These are phyloP conservation scores for Skeletonema marinoi DNA, from an alignment of 108 stramenopile genomes.

Conservation along the genomic window DNA sequence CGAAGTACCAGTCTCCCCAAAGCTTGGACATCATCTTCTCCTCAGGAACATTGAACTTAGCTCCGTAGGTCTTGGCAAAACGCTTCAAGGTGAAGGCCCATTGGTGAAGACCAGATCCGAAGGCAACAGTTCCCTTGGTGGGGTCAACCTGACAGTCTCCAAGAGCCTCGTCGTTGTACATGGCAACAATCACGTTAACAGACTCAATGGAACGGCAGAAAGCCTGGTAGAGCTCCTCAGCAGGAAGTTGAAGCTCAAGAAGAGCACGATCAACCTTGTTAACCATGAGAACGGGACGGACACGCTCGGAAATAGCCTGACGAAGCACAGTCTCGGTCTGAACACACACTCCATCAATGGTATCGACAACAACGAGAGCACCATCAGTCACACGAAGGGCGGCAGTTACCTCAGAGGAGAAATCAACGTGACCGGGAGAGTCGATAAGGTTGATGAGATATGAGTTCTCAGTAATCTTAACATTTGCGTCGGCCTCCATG, in stretches of 20 bases:
- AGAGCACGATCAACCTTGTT: conserved; percentile 99
- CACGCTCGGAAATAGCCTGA: conserved; percentile 98
- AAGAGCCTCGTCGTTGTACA: conserved; percentile 97
- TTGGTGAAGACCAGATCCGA: conserved; percentile 99
- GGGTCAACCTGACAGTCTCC: conserved; percentile 99
- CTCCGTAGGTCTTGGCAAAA: conserved; percentile 98
- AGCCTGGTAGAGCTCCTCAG: conserved; percentile 99
- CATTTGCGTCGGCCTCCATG: conserved; percentile 74
- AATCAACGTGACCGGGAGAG: conserved; percentile 99
- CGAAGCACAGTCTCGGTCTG: conserved; percentile 99
- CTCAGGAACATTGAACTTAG: conserved; percentile 97
- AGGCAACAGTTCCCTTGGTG: conserved; percentile 98
- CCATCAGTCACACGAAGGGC: conserved; percentile 99
- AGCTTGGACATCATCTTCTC: conserved; percentile 99
- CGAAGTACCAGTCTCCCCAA: conserved; percentile 99
- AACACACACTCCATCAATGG: conserved; percentile 99
- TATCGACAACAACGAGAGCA: conserved; percentile 99
- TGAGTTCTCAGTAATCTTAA: conserved; percentile 94
- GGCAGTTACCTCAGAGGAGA: conserved; percentile 99
- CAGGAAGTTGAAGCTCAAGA: conserved; percentile 97
- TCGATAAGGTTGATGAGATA: conserved; percentile 99
- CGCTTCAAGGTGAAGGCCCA: conserved; percentile 99
- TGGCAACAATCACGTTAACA: conserved; percentile 99
- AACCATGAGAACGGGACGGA: conserved; percentile 98
- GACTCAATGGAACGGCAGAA: conserved; percentile 99